Base-by-base conservation (phyloP, 345 rosid genomes). In the Eutrema yunnanense region DNA sequence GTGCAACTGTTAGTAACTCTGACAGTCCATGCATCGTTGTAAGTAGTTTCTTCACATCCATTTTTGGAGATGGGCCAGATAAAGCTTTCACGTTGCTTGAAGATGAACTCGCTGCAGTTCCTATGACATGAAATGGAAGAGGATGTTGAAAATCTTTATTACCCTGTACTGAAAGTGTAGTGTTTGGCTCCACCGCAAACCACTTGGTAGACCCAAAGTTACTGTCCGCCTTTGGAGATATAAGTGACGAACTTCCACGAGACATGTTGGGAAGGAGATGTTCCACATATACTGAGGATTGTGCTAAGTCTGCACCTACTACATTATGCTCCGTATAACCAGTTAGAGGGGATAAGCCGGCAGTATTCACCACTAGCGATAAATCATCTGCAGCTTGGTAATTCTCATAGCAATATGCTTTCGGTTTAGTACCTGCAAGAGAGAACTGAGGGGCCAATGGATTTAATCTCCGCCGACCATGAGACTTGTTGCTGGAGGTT, bases 1-100 rank as follows among this genome's bases (percentile, higher is more conserved):
- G 77, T 46, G 74, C 53, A 61, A 41, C 33, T 53, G 79, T 53
- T 53, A 88, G 90, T 67, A 84, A 78, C 82, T 81, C 79, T 9
- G 80, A 76, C 62, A 76, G 67, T 10, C 75, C 80, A 59, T 70
- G 76, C 61, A 76, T 76, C 4, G 76, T 76, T 49, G 76, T 58
- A 50, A 77, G 80, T 27, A 77, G 80, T 43, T 71, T 71, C 67
- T 42, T 71, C 49, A 64, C 72, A 50, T 77, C 80, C 57, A 77
- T 51, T 22, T 71, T 71, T 14, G 80, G 73, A 59, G 62, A 41
- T 36, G 43, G 27, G 10, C 55, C 67, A 49, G 68, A 52, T 5
- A 65, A 65, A 71, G 43, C 50, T 11, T 60, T 53, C 27, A 37
- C 26, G 46, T 62, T 19, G 8, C 69, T 46, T 29, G 58, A 30